Conservation (phyloP, 495 filamentous ascomycete genomes). For the Antarctomyces pellizariae region DNA sequence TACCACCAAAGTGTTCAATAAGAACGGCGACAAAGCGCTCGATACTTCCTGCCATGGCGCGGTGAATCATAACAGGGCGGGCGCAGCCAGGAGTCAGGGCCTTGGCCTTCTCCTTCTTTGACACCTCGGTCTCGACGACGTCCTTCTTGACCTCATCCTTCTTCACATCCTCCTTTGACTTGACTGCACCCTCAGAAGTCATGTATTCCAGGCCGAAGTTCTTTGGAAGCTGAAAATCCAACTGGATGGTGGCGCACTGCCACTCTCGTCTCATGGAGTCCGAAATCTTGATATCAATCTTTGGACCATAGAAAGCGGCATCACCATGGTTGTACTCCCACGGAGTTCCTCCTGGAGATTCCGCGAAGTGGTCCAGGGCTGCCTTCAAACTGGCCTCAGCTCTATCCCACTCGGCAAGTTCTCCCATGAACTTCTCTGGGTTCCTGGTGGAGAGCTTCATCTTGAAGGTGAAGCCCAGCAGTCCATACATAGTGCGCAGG, state of each 20-base stretch:
- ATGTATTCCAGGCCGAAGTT: conserved; percentile 70
- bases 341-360: conserved; percentile 31
- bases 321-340: conserved; percentile 88
- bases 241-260: conserved; percentile 92
- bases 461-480: conserved; percentile 89
- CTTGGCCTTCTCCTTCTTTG: conserved; percentile 27
- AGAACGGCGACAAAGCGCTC: conserved; percentile 90
- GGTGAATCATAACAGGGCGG: conserved; percentile 90
- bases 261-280: conserved; percentile 56
- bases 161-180: conserved; percentile 17
- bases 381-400: conserved; percentile 59
- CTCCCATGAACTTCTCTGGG: conserved; percentile 81
- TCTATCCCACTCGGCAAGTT: conserved; percentile 66
- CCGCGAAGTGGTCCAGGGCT: conserved; percentile 54
- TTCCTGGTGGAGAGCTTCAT: conserved; percentile 81
- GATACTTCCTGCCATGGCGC: conserved; percentile 79
- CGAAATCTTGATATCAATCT: conserved; percentile 75
- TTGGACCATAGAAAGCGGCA: conserved; percentile 90
- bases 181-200: conserved; percentile 30
- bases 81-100: conserved; percentile 45
- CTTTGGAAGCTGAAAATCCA: conserved; percentile 83
- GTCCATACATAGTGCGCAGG: conserved; percentile 57
- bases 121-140: conserved; percentile 14
- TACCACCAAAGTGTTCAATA: conserved; percentile 85
- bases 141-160: conserved; percentile 10